Evolutionary conservation across 2,329 filamentous ascomycete species (phyloP).

Genomic region (Phaeosphaeria sp.): DNA sequence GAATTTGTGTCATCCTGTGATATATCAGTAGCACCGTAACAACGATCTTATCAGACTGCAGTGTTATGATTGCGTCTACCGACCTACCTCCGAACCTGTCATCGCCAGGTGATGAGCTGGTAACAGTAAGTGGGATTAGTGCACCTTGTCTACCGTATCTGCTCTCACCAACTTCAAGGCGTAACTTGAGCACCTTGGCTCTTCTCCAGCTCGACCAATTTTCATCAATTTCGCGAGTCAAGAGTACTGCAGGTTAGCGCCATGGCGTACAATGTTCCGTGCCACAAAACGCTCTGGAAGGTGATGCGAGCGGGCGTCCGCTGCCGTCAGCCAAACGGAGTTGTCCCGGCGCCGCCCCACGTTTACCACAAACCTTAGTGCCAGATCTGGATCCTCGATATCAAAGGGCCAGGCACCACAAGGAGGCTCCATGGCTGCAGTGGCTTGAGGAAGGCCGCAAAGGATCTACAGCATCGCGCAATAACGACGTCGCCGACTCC

Average conservation of each 20-base stretch:
- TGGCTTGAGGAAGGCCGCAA: background rate
- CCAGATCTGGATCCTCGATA: background rate
- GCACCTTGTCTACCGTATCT: too few species aligned
- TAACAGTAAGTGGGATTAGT: too few species aligned
- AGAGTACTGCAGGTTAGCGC: background rate
- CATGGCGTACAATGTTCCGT: background rate
- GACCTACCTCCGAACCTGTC: too few species aligned
- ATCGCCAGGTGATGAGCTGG: background rate
- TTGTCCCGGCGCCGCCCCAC: too few species aligned
- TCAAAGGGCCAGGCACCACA: background rate
- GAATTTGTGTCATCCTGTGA: too few species aligned
- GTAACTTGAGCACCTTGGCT: background rate
- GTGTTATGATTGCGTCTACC: too few species aligned
- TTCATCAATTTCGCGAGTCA: background rate
- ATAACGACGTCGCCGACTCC: background rate
- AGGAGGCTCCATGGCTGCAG: background rate
- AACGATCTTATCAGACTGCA: too few species aligned
- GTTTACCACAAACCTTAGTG: background rate
- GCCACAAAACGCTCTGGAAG: background rate
- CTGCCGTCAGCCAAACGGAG: background rate
- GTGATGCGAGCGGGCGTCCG: background rate
- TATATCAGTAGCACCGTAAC: too few species aligned
- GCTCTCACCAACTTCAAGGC: background rate
- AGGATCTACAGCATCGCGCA: background rate
- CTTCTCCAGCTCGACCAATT: background rate